Evolutionary conservation across 1,139 yeast species (phyloP).

Genomic region (Barnettozyma hawaiiensis): DNA sequence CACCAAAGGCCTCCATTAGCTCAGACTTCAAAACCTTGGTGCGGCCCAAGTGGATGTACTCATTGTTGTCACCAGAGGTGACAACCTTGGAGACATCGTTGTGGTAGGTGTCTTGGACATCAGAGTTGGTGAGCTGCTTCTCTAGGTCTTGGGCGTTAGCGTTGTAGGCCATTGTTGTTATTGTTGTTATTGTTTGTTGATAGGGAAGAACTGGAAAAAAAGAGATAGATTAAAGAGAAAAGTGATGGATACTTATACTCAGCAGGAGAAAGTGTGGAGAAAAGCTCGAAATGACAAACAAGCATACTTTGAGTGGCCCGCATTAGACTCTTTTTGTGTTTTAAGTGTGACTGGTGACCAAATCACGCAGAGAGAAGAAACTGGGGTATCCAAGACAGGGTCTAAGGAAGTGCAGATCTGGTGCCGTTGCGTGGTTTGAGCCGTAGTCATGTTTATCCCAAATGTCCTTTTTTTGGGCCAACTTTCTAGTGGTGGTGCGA

Average conservation of each 20-base stretch:
- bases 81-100: conserved; percentile 26
- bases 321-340: not conserved
- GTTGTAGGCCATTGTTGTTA: conserved; percentile 7
- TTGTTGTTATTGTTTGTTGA: not conserved
- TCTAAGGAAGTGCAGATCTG: not conserved
- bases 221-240: not conserved
- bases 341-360: conserved; percentile 1
- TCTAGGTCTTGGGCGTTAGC: not conserved
- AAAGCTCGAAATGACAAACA: not conserved
- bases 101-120: conserved; percentile 8
- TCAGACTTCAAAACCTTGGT: conserved; percentile 59
- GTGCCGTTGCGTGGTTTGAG: conserved; percentile 1
- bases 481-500: too few relatives aligned
- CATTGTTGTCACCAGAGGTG: conserved; percentile 40
- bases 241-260: not conserved
- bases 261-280: not conserved
- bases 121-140: not conserved
- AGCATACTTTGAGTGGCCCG: not conserved
- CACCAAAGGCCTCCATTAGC: conserved; percentile 52
- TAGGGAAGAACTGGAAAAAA: not conserved
- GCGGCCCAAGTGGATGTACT: conserved; percentile 66
- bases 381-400: not conserved
- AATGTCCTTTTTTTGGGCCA: too few relatives aligned
- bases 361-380: conserved; percentile 1
- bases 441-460: conserved; percentile 1